phyloP scores from a whole-genome alignment of 139 green algal genomes.

The Coelastrella sp. region DNA sequence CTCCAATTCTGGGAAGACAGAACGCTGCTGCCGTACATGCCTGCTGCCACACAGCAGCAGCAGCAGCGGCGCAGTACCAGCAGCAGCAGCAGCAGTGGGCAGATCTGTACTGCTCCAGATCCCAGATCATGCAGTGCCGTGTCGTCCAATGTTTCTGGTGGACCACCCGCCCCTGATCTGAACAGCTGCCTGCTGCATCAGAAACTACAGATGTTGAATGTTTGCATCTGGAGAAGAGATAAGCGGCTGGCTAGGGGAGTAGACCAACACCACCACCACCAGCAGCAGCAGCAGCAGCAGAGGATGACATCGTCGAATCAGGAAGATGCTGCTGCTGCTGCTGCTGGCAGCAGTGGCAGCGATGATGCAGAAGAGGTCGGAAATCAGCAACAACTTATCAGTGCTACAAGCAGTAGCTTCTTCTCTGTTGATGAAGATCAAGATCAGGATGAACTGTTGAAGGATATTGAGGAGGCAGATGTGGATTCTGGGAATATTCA shows the following conservation, averaged over 20 bases:
- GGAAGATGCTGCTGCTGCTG: not conserved
- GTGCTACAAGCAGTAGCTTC: constrained; percentile 8
- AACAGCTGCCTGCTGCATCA: constrained; percentile 81
- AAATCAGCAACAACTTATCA: too few relatives aligned
- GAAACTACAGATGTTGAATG: constrained; percentile 87
- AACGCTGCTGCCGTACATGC: constrained; percentile 71
- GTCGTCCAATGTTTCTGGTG: constrained; percentile 9
- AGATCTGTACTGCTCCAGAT: not conserved
- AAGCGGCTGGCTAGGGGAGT: not conserved
- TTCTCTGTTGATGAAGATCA: not conserved
- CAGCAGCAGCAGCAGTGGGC: not conserved
- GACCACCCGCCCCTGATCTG: constrained; percentile 59
- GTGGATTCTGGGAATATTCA: not conserved
- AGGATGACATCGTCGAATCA: too few relatives aligned
- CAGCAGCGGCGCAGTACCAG: constrained; percentile 28
- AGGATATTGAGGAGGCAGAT: not conserved
- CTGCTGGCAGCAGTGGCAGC: not conserved
- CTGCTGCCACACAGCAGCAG: constrained; percentile 29
- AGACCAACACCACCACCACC: constrained; percentile 11
- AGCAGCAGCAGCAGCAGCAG: constrained; percentile 42
- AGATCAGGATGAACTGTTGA: not conserved
- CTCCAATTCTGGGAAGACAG: constrained; percentile 75
- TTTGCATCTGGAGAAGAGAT: constrained; percentile 70
- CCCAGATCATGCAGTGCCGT: too few relatives aligned
- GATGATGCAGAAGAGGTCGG: not conserved